These are phyloP conservation scores for Rhodomyrtus psidioides DNA, from an alignment of 441 rosid species.

Conservation along the genomic window DNA sequence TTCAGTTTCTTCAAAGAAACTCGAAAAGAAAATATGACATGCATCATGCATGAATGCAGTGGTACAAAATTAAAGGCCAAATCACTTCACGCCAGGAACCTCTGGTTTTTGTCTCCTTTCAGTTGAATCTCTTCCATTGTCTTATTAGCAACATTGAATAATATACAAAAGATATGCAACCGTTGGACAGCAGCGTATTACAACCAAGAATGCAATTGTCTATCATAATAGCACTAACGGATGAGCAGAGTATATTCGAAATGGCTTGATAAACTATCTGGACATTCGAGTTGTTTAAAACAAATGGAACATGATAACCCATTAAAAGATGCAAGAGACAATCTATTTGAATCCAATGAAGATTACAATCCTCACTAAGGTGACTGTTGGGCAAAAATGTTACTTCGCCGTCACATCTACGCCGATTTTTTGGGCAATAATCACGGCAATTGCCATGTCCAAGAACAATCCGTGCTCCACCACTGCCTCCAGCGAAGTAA, in stretches of 20 bases:
- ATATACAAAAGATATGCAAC: not conserved
- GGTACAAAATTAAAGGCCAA: not conserved
- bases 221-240: not conserved
- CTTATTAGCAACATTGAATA: not conserved
- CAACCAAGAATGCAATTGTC: not conserved
- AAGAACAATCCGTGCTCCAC: constrained; percentile 89
- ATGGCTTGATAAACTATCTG: not conserved
- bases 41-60: not conserved
- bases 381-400: not conserved
- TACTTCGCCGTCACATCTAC: constrained; percentile 66
- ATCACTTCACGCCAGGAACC: not conserved
- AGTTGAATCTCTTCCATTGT: not conserved
- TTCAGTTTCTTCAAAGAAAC: not conserved
- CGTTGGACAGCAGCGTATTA: too few relatives aligned
- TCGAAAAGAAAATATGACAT: not conserved
- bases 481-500: constrained; percentile 62
- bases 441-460: constrained; percentile 78
- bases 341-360: not conserved
- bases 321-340: not conserved
- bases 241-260: not conserved
- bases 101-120: not conserved
- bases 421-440: constrained; percentile 69
- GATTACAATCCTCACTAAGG: not conserved
- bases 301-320: not conserved
- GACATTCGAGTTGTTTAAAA: not conserved